These are phyloP conservation scores for Kodamaea derodonti DNA, from an alignment of 1,139 yeast genomes.

Conservation along the genomic window DNA sequence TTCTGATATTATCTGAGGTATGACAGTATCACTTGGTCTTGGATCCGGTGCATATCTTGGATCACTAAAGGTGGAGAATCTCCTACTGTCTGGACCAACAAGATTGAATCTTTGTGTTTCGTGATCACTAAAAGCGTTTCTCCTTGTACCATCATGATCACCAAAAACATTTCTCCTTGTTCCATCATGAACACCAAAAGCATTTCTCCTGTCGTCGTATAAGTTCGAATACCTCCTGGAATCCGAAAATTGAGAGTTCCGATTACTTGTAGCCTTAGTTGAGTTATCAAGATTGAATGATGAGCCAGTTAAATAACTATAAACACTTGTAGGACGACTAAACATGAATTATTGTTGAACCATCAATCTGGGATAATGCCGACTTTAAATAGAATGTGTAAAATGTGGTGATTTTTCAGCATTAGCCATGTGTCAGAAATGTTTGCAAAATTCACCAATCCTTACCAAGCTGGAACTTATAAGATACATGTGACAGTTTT, in stretches of 20 bases:
- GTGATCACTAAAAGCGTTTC: too few species aligned
- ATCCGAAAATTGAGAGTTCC: neutral
- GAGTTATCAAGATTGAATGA: neutral
- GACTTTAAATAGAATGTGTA: neutral
- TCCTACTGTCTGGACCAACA: neutral
- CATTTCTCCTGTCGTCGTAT: too few species aligned
- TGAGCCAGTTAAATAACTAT: neutral
- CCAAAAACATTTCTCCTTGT: too few species aligned
- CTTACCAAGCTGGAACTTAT: too few species aligned
- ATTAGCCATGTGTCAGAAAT: neutral
- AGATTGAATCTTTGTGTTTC: too few species aligned
- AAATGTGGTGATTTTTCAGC: neutral
- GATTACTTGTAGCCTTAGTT: neutral
- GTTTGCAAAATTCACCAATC: too few species aligned
- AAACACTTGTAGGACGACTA: slow-evolving; percentile 1
- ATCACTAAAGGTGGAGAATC: neutral
- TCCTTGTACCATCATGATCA: too few species aligned
- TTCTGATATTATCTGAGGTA: neutral
- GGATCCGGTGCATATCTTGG: too few species aligned
- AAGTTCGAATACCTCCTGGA: too few species aligned
- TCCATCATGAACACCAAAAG: too few species aligned
- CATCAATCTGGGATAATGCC: neutral
- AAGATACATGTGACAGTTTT: too few species aligned
- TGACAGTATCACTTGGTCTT: neutral
- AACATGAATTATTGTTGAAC: neutral